Base-by-base conservation (phyloP, 495 filamentous ascomycete genomes). In the Penicillium herquei region DNA sequence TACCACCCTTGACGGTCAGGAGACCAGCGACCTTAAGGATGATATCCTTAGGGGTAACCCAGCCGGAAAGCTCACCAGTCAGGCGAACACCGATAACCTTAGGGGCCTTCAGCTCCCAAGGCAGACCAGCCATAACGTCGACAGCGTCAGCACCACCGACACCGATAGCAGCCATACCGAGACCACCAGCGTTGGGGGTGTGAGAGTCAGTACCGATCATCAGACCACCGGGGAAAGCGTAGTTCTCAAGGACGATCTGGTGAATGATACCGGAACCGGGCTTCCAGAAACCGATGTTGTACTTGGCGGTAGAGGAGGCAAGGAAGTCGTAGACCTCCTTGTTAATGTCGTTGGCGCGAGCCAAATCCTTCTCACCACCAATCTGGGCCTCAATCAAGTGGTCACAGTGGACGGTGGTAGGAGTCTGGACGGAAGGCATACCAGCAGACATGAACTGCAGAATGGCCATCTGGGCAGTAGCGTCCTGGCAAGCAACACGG, bases 291-390 rank as follows among this genome's bases (percentile, higher is more conserved):
- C 95, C 95, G 70, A 98, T 98, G 80, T 96, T 92, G 83, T 98
- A 98, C 82, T 97, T 98, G 61, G 92, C 94, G 66, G 94, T 98
- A 54, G 95, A 87, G 49, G 87, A 86, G 51, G 92, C 86, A 70
- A 98, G 81, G 84, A 98, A 98, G 75, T 98, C 90, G 78, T 98
- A 98, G 60, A 98, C 94, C 76, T 98, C 94, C 84, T 98, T 97
- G 87, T 98, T 98, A 78, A 97, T 96, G 51, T 84, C 83, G 66
- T 91, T 79, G 61, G 95, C 95, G 67, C 94, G 84, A 51, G 85
- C 89, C 64, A 98, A 81, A 88, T 98, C 94, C 83, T 97, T 93
- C 46, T 82, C 86, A 67, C 95, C 94, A 68, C 94, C 94, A 69
- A 91, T 70, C 79, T 97, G 92, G 58, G 93, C 94, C 81, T 98